These are phyloP conservation scores for Chaetomium tenue DNA, from an alignment of 495 filamentous ascomycete genomes.

Conservation along the genomic window DNA sequence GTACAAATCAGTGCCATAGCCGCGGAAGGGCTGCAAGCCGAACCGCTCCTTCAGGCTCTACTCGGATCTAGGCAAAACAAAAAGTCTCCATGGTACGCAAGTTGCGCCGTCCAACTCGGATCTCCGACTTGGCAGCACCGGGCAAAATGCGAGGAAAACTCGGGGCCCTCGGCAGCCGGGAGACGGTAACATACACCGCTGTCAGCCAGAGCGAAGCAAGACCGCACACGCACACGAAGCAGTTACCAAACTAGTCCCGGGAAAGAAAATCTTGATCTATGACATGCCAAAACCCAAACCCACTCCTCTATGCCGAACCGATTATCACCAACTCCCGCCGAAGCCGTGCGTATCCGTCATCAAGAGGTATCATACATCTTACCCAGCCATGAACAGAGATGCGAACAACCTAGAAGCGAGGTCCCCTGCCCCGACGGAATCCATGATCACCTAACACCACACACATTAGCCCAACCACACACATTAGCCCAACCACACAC, in stretches of 20 bases:
- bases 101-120: neutral
- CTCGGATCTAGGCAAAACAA: neutral
- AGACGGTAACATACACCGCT: too few relatives aligned
- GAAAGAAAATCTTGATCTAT: neutral
- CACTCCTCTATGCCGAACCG: neutral
- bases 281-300: conserved; percentile 3
- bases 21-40: too few relatives aligned
- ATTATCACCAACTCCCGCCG: neutral
- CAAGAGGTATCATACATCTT: conserved; percentile 12
- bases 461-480: conserved; percentile 18
- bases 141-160: too few relatives aligned
- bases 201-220: too few relatives aligned
- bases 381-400: neutral
- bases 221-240: too few relatives aligned
- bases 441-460: conserved; percentile 1
- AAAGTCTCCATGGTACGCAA: neutral
- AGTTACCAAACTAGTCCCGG: too few relatives aligned
- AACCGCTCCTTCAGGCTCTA: neutral
- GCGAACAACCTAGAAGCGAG: neutral
- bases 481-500: neutral
- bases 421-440: neutral
- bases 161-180: too few relatives aligned
- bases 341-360: neutral
- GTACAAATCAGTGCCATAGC: neutral
- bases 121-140: neutral